phyloP scores from a whole-genome alignment of 805 yeast genomes.

The Candida glaebosa region DNA sequence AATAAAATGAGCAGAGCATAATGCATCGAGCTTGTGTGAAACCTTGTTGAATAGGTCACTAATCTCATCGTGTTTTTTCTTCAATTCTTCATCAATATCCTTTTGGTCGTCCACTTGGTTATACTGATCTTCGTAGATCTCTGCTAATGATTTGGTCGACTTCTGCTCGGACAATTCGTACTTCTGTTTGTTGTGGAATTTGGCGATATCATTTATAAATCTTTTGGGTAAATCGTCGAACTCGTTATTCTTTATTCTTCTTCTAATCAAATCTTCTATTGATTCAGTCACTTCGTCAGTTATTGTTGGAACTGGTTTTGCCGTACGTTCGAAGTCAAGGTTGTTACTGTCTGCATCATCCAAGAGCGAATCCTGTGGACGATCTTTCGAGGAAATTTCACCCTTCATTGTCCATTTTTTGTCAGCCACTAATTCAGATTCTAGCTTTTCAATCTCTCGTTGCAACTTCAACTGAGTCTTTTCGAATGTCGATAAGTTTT shows the following conservation, averaged over 20 bases:
- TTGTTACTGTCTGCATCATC: constrained; percentile 54
- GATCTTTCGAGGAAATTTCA: constrained; percentile 75
- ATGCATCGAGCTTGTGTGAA: constrained; percentile 74
- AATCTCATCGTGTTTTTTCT: constrained; percentile 76
- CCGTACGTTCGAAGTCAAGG: constrained; percentile 85
- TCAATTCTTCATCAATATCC: constrained; percentile 59
- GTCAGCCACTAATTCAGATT: constrained; percentile 83
- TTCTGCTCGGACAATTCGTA: constrained; percentile 79
- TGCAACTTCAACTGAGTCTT: constrained; percentile 76
- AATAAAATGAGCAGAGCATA: constrained; percentile 90
- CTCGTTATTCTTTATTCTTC: constrained; percentile 68
- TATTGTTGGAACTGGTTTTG: constrained; percentile 94
- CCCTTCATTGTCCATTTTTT: constrained; percentile 95
- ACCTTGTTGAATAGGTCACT: constrained; percentile 58
- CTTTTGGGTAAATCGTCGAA: constrained; percentile 86
- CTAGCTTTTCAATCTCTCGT: constrained; percentile 73
- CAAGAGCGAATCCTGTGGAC: constrained; percentile 82
- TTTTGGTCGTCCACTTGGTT: constrained; percentile 41
- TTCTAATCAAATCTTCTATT: constrained; percentile 82
- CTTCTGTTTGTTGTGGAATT: constrained; percentile 43
- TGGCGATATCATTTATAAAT: constrained; percentile 61
- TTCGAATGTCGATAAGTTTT: constrained; percentile 69
- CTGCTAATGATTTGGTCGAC: constrained; percentile 85
- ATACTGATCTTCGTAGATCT: constrained; percentile 84
- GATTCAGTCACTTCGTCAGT: constrained; percentile 85